Evolutionary conservation across 805 yeast genomes (phyloP), one percentile per base, ranked within the genome.

Genomic region (Saccharomycopsis sp.): DNA sequence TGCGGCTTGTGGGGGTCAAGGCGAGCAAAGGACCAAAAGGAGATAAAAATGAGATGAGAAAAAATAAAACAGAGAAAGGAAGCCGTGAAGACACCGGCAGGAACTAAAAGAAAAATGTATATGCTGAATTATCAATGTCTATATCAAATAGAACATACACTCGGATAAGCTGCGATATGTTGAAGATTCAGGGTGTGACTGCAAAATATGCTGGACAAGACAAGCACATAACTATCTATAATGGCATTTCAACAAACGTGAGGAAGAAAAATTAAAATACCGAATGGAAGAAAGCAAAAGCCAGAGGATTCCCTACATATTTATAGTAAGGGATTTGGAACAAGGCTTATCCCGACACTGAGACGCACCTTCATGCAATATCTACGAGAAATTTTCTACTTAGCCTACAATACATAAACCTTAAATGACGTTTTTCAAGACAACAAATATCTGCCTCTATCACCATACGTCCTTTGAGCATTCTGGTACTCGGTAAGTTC

Each of bases 301-400:
- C 18, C 48, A 44, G 48, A 44, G 48, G 48, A 44, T 12, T 44
- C 21, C 48, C 8, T 12, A 44, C 20, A 20, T 44, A 44, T 44
- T 44, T 44, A 44, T 44, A 44, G 18, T 44, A 44, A 16, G 48
- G 18, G 18, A 16, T 16, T 16, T 44, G 48, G 21, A 44, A 18
- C 48, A 44, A 44, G 48, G 48, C 48, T 44, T 44, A 44, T 44
- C 20, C 18, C 18, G 48, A 44, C 20, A 20, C 48, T n/a, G 48
- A 44, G 48, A 44, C 21, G 48, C 48, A 44, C 18, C 48, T 44
- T 44, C 21, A 44, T 44, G 48, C 48, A 44, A 5, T 29, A 29
- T 29, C 37, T 5, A 29, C 37, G 37, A 29, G 37, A 29, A 29
- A 7, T 29, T 29, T 29, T 29, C 37, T 29, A 29, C 37, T 29